Percentiles rank a stretch among this genome's conserved stretches.
Conservation (phyloP, 2,329 filamentous ascomycete species). For the Colletotrichum filicis region DNA sequence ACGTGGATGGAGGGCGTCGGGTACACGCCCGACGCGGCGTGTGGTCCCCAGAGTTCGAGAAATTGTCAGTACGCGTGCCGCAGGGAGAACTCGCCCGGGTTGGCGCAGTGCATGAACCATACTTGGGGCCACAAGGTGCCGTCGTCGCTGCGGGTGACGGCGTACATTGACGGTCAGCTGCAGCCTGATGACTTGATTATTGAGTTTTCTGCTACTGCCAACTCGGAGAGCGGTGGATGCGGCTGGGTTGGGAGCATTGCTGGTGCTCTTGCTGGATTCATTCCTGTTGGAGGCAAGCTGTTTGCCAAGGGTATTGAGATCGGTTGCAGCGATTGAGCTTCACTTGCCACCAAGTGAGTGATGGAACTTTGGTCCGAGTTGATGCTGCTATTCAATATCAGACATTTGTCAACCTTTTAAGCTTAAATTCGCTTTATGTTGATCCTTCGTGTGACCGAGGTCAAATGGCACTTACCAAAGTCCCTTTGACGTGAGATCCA, state of each 20-base stretch:
- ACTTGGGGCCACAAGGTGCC: conserved; percentile 35
- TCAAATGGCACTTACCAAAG: too few species aligned
- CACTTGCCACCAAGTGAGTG: too few species aligned
- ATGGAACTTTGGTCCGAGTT: too few species aligned
- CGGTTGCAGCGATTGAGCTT: conserved; percentile 16
- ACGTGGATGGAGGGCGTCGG: conserved; percentile 32
- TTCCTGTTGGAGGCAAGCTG: conserved; percentile 22
- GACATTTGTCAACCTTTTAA: too few species aligned
- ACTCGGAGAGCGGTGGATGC: conserved; percentile 25
- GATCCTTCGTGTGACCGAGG: too few species aligned
- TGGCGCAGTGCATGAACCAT: conserved; percentile 31
- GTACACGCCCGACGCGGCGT: conserved; percentile 13
- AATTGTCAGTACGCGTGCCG: conserved; percentile 23
- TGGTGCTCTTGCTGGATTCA: conserved; percentile 27
- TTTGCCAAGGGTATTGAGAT: conserved; percentile 30
- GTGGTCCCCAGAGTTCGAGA: conserved; percentile 12
- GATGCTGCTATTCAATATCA: too few species aligned
- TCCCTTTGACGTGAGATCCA: too few species aligned
- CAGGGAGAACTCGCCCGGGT: conserved; percentile 22
- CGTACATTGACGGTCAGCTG: conserved; percentile 33
- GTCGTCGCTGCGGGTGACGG: conserved; percentile 30
- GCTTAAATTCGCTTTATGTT: too few species aligned
- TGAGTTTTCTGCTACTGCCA: conserved; percentile 21
- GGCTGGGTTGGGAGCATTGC: conserved; percentile 25
- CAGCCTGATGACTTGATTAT: conserved; percentile 34